Conservation (phyloP, 2,329 filamentous ascomycete species). For the Xylariales sp. region DNA sequence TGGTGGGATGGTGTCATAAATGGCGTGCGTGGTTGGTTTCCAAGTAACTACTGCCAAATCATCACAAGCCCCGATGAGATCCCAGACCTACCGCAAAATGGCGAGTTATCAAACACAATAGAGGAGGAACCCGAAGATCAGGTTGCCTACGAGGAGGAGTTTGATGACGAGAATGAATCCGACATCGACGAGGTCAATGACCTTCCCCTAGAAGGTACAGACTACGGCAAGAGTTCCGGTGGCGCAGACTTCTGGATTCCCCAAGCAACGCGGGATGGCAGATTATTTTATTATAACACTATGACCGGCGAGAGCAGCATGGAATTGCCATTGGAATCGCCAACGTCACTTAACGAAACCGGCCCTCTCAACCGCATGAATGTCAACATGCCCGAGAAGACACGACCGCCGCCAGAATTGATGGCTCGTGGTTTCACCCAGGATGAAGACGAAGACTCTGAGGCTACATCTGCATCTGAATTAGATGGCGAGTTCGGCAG, state of each 20-base stretch:
- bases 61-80: conserved; percentile 74
- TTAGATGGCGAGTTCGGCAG: conserved; percentile 73
- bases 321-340: conserved; percentile 90
- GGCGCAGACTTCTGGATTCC: conserved; percentile 98
- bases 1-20: conserved; percentile 99
- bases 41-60: conserved; percentile 95
- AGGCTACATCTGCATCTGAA: conserved; percentile 77
- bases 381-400: conserved; percentile 82
- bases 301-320: conserved; percentile 92
- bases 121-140: conserved; percentile 62
- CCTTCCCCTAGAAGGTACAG: conserved; percentile 65
- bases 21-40: conserved; percentile 95
- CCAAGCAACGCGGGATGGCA: conserved; percentile 88
- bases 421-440: conserved; percentile 78
- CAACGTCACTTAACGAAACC: conserved; percentile 71
- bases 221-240: conserved; percentile 61
- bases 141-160: conserved; percentile 61
- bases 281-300: conserved; percentile 97
- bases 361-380: conserved; percentile 88
- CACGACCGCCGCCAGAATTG: conserved; percentile 83
- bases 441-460: conserved; percentile 88
- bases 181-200: conserved; percentile 56
- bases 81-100: conserved; percentile 55
- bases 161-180: conserved; percentile 63
- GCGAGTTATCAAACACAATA: conserved; percentile 46